Evolutionary conservation across 2,329 filamentous ascomycete genomes (phyloP).

Genomic region (Cryphonectria nitschkei): DNA sequence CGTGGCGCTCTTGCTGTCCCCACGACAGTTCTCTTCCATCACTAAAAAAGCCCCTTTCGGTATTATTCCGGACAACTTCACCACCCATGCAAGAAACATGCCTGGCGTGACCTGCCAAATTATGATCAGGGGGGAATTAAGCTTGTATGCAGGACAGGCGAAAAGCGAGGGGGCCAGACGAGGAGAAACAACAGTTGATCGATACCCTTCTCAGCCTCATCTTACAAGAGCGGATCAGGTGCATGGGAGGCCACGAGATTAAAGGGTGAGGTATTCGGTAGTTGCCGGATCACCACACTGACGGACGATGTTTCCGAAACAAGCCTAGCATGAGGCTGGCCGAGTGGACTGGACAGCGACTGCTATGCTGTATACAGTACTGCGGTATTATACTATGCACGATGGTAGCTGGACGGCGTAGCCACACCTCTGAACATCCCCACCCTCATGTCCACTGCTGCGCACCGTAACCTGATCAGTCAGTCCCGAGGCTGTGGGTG

Average conservation of each 20-base stretch:
- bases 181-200: background rate
- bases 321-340: background rate
- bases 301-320: background rate
- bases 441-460: background rate
- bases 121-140: slow-evolving; percentile 5
- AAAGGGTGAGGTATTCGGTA: background rate
- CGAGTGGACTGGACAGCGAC: background rate
- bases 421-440: background rate
- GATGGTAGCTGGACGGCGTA: background rate
- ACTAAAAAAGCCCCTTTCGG: background rate
- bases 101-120: background rate
- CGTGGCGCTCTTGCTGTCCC: background rate
- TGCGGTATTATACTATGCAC: background rate
- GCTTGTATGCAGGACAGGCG: background rate
- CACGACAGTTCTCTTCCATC: background rate
- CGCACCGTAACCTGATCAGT: background rate
- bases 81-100: background rate
- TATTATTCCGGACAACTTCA: background rate
- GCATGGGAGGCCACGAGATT: background rate
- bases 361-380: too few relatives aligned
- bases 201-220: slow-evolving; percentile 4
- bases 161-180: background rate
- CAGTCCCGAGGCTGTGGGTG: background rate
- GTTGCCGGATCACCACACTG: background rate
- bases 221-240: background rate